A percentile compares a stretch with the other conserved stretches of the same genome.
phyloP scores from a whole-genome alignment of 2,329 filamentous ascomycete genomes.

The Penicillium psychrosexuale region DNA sequence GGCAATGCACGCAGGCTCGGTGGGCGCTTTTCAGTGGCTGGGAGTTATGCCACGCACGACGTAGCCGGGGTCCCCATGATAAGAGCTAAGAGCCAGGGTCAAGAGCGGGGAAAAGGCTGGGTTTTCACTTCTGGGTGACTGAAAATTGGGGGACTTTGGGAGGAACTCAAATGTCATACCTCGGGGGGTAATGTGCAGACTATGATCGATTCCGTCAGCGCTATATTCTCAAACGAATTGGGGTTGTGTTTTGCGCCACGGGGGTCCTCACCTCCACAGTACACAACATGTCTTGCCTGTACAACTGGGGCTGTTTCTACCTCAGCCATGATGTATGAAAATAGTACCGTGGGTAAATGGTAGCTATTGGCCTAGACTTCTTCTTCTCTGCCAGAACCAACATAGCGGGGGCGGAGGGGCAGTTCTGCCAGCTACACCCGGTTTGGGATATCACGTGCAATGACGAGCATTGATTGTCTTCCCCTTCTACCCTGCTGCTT shows the following conservation, averaged over 20 bases:
- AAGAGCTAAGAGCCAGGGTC: neutral
- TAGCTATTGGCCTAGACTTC: conserved; percentile 1
- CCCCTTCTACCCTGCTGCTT: neutral
- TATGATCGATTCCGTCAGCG: conserved; percentile 28
- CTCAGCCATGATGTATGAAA: conserved; percentile 3
- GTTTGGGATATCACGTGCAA: conserved; percentile 3
- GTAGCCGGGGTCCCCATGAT: neutral
- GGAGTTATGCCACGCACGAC: conserved; percentile 1
- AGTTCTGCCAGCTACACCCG: conserved; percentile 8
- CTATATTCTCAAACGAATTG: neutral
- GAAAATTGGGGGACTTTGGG: neutral
- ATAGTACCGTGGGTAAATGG: neutral
- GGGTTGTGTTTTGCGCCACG: neutral
- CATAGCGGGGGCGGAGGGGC: conserved; percentile 13
- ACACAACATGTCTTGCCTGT: conserved; percentile 56
- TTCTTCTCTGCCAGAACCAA: conserved; percentile 1
- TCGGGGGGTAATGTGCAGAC: conserved; percentile 66
- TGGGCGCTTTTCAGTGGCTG: conserved; percentile 3
- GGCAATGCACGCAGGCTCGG: neutral
- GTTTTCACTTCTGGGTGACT: neutral
- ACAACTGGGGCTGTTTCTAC: conserved; percentile 28
- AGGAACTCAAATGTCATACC: conserved; percentile 46
- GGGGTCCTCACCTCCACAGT: conserved; percentile 57
- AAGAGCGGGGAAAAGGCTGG: neutral
- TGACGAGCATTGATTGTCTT: neutral